Percentiles rank a stretch among this genome's conserved stretches.
These are phyloP conservation scores for Kalmusia sp. DNA, from an alignment of 2,329 filamentous ascomycete species.

Conservation along the genomic window DNA sequence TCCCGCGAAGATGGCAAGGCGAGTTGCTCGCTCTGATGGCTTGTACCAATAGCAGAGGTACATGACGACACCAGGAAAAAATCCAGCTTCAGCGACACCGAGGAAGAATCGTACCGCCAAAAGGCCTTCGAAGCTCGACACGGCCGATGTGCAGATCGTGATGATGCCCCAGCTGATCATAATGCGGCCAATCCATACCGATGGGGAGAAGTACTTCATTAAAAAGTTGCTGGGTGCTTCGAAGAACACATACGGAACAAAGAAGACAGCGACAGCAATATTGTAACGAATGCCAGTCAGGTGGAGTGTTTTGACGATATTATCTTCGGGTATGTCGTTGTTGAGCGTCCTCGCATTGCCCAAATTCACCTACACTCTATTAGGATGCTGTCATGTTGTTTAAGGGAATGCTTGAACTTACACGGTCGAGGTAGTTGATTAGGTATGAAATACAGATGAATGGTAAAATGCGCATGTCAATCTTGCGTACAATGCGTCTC, in stretches of 20 bases:
- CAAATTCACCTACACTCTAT: slow-evolving; percentile 21
- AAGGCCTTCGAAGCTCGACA: not conserved
- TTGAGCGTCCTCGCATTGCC: slow-evolving; percentile 30
- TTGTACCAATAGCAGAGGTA: slow-evolving; percentile 85
- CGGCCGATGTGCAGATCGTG: not conserved
- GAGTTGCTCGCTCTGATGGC: slow-evolving; percentile 75
- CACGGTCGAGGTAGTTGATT: slow-evolving; percentile 27
- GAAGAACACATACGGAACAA: slow-evolving; percentile 54
- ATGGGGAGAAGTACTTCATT: slow-evolving; percentile 63
- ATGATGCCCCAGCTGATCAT: slow-evolving; percentile 53
- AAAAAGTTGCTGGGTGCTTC: slow-evolving; percentile 65
- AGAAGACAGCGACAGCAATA: slow-evolving; percentile 67
- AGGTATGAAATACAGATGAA: slow-evolving; percentile 30
- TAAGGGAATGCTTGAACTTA: slow-evolving; percentile 5
- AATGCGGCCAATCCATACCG: slow-evolving; percentile 45
- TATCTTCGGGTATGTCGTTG: slow-evolving; percentile 22
- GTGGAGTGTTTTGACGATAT: slow-evolving; percentile 23
- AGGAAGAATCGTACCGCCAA: slow-evolving; percentile 59
- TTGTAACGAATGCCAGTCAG: slow-evolving; percentile 34
- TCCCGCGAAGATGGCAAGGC: slow-evolving; percentile 80
- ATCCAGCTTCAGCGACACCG: slow-evolving; percentile 72
- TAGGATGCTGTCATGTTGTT: not conserved
- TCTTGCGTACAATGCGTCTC: slow-evolving; percentile 26
- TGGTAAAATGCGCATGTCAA: slow-evolving; percentile 25
- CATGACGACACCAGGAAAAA: slow-evolving; percentile 69